Conservation (phyloP, 2,329 filamentous ascomycete genomes). For the Blumeriella jaapii region DNA sequence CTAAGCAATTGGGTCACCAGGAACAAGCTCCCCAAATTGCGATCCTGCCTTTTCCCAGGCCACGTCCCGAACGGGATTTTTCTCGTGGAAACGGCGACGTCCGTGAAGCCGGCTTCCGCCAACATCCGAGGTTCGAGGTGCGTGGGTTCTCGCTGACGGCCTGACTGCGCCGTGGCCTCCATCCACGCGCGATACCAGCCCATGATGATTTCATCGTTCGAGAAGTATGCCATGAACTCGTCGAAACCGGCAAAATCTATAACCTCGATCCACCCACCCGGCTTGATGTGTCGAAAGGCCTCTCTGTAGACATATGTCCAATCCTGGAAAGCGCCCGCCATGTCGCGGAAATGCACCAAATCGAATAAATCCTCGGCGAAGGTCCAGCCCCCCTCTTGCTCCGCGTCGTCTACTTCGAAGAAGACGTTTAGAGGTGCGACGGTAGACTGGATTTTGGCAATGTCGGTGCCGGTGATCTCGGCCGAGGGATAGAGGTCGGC, state of each 20-base stretch:
- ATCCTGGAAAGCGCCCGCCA: slow-evolving; percentile 45
- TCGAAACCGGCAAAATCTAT: slow-evolving; percentile 23
- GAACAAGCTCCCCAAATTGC: slow-evolving; percentile 20
- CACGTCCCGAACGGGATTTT: slow-evolving; percentile 26
- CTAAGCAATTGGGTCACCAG: slow-evolving; percentile 16
- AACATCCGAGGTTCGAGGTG: slow-evolving; percentile 24
- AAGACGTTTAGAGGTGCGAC: slow-evolving; percentile 49
- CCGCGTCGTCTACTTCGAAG: slow-evolving; percentile 53
- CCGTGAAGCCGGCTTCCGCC: slow-evolving; percentile 31
- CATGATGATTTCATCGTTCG: slow-evolving; percentile 7
- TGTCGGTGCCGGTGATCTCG: slow-evolving; percentile 47
- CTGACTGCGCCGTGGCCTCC: slow-evolving; percentile 15
- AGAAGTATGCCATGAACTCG: slow-evolving; percentile 15
- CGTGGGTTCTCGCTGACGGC: slow-evolving; percentile 10
- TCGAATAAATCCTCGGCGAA: slow-evolving; percentile 44
- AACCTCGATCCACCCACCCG: slow-evolving; percentile 26
- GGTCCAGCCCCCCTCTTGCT: slow-evolving; percentile 33
- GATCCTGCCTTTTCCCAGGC: slow-evolving; percentile 26
- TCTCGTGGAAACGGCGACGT: slow-evolving; percentile 27
- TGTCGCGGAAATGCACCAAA: slow-evolving; percentile 46
- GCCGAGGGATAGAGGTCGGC: slow-evolving; percentile 35
- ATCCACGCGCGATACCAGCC: slow-evolving; percentile 9
- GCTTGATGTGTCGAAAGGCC: slow-evolving; percentile 30
- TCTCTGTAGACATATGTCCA: slow-evolving; percentile 44
- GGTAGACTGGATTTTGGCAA: slow-evolving; percentile 47